Base-by-base conservation (phyloP, 1,139 yeast genomes). In the Debaryomycetaceae sp. region DNA sequence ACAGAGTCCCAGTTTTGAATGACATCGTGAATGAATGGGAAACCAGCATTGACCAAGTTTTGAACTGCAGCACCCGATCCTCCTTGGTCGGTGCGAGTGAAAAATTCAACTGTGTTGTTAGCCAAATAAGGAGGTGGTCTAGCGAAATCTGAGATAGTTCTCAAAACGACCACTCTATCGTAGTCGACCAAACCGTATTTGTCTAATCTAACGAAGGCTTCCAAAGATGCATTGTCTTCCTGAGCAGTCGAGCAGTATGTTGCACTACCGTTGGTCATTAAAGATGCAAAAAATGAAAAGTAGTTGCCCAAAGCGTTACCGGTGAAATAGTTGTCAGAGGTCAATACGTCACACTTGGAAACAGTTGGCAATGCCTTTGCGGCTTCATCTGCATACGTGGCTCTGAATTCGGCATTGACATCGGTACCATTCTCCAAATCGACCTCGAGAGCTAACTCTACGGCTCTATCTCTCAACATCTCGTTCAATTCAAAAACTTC, bases 171-270 rank as follows among this genome's bases (percentile, higher is more conserved):
- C 47, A 83, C 68, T 63, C 87, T 74, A 49, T 73, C 68, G 59
- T 64, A 82, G 58, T 80, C 84, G 42, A 78, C 79, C 49, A 81
- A 68, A 17, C 84, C 85, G 53, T 67, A 68, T 50, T 66, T 68
- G 50, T 79, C 78, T 57, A 78, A 72, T 65, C 88, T 76, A 37
- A 78, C 58, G 48, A 82, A 63, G 4, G 82, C 80, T 59, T 82
- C 85, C 55, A 82, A 73, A 9, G 84, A 71, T 33, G 87, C 87
- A 57, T 81, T 80, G 59, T 83, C 87, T 62, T 83, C 88, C 62
- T 81, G 86, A 44, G 84, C 86, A 40, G 85, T 78, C 33, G 83
- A 60, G 61, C 86, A 80, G 67, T 81, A 83, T 29, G 64, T 66
- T 23, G 81, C 84, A 40, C 84, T 72, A 40, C 81, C 82, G 55